Conservation (phyloP, 1,284 basidiomycete species). For the Porogramme epimiltina region DNA sequence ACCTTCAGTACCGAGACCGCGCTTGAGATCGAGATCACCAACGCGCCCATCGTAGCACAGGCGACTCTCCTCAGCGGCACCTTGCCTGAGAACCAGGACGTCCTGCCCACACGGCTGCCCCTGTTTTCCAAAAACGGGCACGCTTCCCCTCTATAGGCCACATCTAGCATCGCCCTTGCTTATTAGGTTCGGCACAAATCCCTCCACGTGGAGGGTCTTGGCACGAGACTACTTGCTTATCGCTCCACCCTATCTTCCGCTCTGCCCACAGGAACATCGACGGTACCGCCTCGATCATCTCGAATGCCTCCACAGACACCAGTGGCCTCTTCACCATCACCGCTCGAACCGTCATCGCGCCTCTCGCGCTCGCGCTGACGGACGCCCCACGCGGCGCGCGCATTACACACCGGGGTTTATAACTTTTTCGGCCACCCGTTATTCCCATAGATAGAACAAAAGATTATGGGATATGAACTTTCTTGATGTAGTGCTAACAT, state of each 20-base stretch:
- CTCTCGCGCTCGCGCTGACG: constrained; percentile 34
- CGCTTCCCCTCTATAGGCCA: neutral
- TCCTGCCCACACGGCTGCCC: neutral
- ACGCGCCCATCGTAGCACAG: neutral
- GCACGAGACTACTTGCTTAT: too few species aligned
- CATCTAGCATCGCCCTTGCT: neutral
- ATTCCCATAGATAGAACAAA: too few species aligned
- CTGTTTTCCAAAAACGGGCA: constrained; percentile 8
- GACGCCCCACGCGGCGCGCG: constrained; percentile 39
- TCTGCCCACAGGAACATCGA: constrained; percentile 32
- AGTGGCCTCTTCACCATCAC: constrained; percentile 29
- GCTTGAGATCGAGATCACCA: constrained; percentile 5
- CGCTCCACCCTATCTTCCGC: neutral
- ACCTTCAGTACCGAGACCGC: neutral
- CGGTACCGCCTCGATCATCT: constrained; percentile 30
- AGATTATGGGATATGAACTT: too few species aligned
- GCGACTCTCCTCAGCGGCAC: neutral
- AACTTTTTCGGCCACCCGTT: constrained; percentile 47
- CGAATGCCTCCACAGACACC: constrained; percentile 17
- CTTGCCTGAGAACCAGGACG: neutral
- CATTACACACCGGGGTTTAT: constrained; percentile 36
- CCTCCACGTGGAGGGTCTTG: too few species aligned
- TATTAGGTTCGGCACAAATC: too few species aligned
- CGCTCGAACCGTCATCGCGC: constrained; percentile 22
- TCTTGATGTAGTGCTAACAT: too few species aligned